Conservation (phyloP, 129 eudicot species). For the Artemisia tridentata region DNA sequence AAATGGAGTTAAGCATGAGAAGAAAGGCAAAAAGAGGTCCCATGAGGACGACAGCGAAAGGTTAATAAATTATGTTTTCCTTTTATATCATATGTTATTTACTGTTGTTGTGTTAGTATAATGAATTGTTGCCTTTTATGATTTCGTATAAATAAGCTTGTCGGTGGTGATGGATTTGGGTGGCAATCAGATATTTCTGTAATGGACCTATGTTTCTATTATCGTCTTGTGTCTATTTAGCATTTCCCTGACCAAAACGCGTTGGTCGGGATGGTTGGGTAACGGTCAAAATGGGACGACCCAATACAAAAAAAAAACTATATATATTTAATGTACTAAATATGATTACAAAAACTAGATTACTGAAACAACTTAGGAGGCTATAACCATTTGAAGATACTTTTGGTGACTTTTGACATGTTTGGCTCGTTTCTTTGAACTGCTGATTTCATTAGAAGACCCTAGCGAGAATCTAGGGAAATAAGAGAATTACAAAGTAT, state of each 20-base stretch:
- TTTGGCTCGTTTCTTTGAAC: background rate
- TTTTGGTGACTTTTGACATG: background rate
- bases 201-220: background rate
- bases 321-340: background rate
- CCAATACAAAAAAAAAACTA: background rate
- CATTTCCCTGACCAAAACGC: background rate
- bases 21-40: constrained; percentile 81
- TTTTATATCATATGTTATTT: background rate
- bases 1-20: constrained; percentile 68
- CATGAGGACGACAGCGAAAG: constrained; percentile 88
- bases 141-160: background rate
- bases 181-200: background rate
- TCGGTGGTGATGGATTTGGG: background rate
- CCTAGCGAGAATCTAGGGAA: no score
- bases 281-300: background rate
- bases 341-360: background rate
- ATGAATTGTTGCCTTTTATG: background rate
- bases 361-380: background rate
- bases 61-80: constrained; percentile 24
- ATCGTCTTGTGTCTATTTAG: background rate
- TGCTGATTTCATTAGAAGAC: no score
- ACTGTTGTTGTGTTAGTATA: background rate
- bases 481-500: no score
- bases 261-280: background rate
- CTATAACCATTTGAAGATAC: background rate